These are phyloP conservation scores for Diutina mesorugosa DNA, from an alignment of 1,139 yeast genomes.

Conservation along the genomic window DNA sequence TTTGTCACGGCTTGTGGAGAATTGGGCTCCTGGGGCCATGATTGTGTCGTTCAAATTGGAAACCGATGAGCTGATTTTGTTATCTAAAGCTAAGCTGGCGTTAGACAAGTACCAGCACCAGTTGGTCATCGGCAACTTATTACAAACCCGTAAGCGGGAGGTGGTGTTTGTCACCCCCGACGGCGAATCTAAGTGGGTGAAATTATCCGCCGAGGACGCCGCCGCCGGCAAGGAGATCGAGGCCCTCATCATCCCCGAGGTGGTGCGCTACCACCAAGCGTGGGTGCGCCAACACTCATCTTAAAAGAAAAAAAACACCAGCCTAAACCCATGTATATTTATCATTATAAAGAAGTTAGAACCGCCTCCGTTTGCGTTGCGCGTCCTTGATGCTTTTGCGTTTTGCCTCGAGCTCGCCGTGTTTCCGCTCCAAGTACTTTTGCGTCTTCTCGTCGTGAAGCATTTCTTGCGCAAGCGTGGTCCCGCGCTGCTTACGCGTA, in stretches of 20 bases:
- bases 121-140: constrained; percentile 83
- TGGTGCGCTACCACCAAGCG: constrained; percentile 42
- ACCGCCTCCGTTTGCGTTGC: background rate
- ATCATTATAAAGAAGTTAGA: background rate
- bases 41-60: constrained; percentile 90
- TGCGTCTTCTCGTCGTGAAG: constrained; percentile 59
- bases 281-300: constrained; percentile 51
- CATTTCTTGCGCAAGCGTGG: constrained; percentile 70
- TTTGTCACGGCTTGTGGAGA: constrained; percentile 71
- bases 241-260: constrained; percentile 63
- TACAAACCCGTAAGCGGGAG: constrained; percentile 79
- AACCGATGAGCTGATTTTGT: constrained; percentile 62
- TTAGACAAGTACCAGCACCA: constrained; percentile 81
- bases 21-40: constrained; percentile 95
- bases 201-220: constrained; percentile 28
- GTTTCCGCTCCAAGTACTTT: constrained; percentile 76
- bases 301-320: no score
- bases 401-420: constrained; percentile 59
- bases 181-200: constrained; percentile 34
- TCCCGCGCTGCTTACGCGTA: constrained; percentile 59
- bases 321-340: background rate
- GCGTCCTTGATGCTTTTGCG: background rate
- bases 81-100: constrained; percentile 68
- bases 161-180: constrained; percentile 72
- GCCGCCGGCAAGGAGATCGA: constrained; percentile 46